These are phyloP conservation scores for Suillus clintonianus DNA, from an alignment of 768 basidiomycete species.

Conservation along the genomic window DNA sequence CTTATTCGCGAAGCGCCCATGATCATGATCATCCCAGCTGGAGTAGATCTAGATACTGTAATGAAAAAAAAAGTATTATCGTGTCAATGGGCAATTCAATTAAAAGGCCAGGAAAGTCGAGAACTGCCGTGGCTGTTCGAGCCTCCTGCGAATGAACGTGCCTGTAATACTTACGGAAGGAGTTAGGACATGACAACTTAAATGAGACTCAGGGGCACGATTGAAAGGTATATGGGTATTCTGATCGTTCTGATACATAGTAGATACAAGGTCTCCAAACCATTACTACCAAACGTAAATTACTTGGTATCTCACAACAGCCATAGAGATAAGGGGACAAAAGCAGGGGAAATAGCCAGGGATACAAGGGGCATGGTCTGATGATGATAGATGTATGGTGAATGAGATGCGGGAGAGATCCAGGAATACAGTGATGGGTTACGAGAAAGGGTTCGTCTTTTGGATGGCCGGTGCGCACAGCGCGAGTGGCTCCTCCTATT, in stretches of 20 bases:
- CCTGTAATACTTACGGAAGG: neutral
- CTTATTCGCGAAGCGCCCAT: too few species aligned
- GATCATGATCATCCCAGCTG: too few species aligned
- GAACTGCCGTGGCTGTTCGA: too few species aligned
- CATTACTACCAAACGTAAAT: slow-evolving; percentile 28
- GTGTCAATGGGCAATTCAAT: too few species aligned
- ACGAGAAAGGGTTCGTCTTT: neutral
- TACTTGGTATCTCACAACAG: slow-evolving; percentile 30
- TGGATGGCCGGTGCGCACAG: slow-evolving; percentile 9
- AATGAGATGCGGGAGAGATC: slow-evolving; percentile 27
- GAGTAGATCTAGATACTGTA: too few species aligned
- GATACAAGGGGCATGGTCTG: slow-evolving; percentile 29
- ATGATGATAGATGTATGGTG: slow-evolving; percentile 21
- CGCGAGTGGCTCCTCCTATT: slow-evolving; percentile 13
- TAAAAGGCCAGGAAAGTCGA: too few species aligned
- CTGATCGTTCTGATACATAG: slow-evolving; percentile 4
- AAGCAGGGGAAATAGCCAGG: slow-evolving; percentile 15
- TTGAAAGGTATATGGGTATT: neutral
- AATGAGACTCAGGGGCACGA: neutral
- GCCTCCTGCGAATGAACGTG: too few species aligned
- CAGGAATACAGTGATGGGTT: slow-evolving; percentile 13
- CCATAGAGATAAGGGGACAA: slow-evolving; percentile 18
- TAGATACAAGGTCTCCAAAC: slow-evolving; percentile 30
- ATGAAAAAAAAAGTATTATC: too few species aligned
- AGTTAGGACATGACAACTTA: neutral